phyloP scores from a whole-genome alignment of 2,329 filamentous ascomycete genomes.

The Kalaharituber pfeilii region DNA sequence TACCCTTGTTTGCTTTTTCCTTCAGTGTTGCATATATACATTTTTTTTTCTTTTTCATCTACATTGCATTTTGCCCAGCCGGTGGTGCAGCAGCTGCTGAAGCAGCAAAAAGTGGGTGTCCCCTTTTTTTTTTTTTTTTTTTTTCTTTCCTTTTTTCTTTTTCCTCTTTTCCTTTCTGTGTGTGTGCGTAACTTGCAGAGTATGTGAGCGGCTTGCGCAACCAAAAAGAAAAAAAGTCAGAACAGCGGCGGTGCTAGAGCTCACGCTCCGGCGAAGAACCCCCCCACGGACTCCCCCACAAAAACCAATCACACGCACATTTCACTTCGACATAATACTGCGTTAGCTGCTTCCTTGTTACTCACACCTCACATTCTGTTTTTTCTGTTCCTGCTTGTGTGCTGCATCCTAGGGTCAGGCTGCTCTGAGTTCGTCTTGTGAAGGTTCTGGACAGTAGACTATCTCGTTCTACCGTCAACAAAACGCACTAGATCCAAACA shows the following conservation, averaged over 20 bases:
- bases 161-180: neutral
- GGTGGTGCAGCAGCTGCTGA: neutral
- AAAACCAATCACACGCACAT: neutral
- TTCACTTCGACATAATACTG: neutral
- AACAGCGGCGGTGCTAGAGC: neutral
- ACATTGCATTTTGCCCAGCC: constrained; percentile 9
- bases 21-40: neutral
- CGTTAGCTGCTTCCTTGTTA: constrained; percentile 1
- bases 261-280: neutral
- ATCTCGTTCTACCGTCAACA: no score
- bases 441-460: no score
- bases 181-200: neutral
- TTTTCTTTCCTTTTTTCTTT: neutral
- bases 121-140: neutral
- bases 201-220: neutral
- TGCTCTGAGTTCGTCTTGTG: neutral
- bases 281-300: neutral
- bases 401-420: neutral
- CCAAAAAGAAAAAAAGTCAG: neutral
- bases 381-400: constrained; percentile 1
- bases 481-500: neutral
- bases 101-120: neutral
- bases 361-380: neutral
- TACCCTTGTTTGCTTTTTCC: neutral
- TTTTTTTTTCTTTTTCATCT: constrained; percentile 3